Conservation (phyloP, 768 basidiomycete species). For the Tremella yokohamensis region DNA sequence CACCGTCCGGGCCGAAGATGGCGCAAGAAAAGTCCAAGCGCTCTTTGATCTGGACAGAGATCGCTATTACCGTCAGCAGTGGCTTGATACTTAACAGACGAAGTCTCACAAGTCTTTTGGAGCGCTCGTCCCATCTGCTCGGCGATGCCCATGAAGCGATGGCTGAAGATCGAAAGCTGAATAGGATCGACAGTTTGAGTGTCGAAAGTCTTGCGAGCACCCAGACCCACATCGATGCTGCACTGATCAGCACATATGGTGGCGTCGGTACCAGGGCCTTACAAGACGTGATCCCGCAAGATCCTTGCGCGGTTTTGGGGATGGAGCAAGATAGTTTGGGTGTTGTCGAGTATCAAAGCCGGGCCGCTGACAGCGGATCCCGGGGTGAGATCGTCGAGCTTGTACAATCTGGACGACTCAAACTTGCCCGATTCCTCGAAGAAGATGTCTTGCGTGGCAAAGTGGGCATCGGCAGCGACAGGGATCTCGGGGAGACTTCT, state of each 20-base stretch:
- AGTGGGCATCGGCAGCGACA: slow-evolving; percentile 43
- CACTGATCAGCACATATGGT: neutral
- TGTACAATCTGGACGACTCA: slow-evolving; percentile 13
- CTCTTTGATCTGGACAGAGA: slow-evolving; percentile 94
- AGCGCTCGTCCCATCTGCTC: slow-evolving; percentile 91
- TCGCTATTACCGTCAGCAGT: slow-evolving; percentile 52
- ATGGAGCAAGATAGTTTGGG: slow-evolving; percentile 72
- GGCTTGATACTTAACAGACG: neutral
- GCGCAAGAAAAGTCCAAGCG: slow-evolving; percentile 92
- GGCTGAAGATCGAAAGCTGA: slow-evolving; percentile 6
- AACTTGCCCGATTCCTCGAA: slow-evolving; percentile 17
- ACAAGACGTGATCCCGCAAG: neutral
- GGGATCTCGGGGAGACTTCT: neutral
- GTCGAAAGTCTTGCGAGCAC: slow-evolving; percentile 8
- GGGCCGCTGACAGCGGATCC: slow-evolving; percentile 52
- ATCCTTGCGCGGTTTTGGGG: slow-evolving; percentile 1
- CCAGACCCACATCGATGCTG: slow-evolving; percentile 14
- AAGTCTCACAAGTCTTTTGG: slow-evolving; percentile 67
- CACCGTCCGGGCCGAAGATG: slow-evolving; percentile 67
- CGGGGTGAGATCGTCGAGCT: slow-evolving; percentile 1
- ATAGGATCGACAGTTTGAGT: slow-evolving; percentile 7
- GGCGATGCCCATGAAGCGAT: slow-evolving; percentile 48
- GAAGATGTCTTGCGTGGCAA: slow-evolving; percentile 58
- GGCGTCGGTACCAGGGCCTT: no score
- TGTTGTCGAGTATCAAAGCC: slow-evolving; percentile 88